Conservation (phyloP, 2,329 filamentous ascomycete genomes). For the Chalara sp. region DNA sequence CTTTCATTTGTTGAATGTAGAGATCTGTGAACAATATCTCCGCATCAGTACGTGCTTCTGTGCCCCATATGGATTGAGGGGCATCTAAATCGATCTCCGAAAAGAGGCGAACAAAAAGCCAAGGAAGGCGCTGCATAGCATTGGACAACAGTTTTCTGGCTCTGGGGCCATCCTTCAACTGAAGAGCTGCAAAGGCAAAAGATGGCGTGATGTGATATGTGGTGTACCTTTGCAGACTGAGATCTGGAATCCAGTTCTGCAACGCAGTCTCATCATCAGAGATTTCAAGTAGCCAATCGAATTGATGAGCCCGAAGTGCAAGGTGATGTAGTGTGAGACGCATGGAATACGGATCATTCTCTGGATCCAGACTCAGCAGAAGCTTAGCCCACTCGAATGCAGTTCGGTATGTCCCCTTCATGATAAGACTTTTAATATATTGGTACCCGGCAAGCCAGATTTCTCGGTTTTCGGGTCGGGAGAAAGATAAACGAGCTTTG, state of each 20-base stretch:
- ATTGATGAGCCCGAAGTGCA: constrained; percentile 73
- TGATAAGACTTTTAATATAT: constrained; percentile 77
- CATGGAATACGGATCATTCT: constrained; percentile 75
- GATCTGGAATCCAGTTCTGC: background rate
- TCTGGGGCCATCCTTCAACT: constrained; percentile 57
- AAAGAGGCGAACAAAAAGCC: constrained; percentile 77
- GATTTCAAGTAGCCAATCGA: constrained; percentile 70
- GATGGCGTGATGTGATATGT: constrained; percentile 71
- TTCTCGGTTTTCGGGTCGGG: constrained; percentile 80
- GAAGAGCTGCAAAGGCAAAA: constrained; percentile 67
- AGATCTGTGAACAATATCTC: constrained; percentile 55
- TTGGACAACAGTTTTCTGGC: constrained; percentile 58
- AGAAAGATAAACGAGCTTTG: constrained; percentile 73
- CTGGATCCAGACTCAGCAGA: constrained; percentile 65
- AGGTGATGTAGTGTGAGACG: constrained; percentile 76
- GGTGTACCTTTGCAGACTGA: constrained; percentile 16
- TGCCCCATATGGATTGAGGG: constrained; percentile 78
- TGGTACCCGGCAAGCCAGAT: constrained; percentile 87
- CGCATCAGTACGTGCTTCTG: constrained; percentile 46
- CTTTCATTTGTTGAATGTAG: constrained; percentile 60
- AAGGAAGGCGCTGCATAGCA: constrained; percentile 71
- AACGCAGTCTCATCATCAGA: constrained; percentile 28
- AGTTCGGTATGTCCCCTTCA: constrained; percentile 90
- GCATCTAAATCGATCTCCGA: constrained; percentile 72
- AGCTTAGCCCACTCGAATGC: constrained; percentile 92